Evolutionary conservation across 345 rosid species (phyloP).

Genomic region (Eutrema japonicum): DNA sequence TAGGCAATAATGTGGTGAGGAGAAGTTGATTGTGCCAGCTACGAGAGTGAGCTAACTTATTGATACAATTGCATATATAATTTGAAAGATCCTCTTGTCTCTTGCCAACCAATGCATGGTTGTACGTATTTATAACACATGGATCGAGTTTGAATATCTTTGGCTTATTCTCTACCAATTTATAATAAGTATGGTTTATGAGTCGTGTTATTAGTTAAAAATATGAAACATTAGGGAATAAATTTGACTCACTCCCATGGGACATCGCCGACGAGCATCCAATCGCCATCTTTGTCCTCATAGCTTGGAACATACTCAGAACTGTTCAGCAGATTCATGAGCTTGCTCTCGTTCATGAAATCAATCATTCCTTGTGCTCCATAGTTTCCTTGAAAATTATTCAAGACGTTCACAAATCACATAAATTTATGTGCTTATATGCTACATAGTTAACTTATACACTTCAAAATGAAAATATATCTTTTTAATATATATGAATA

Average conservation of each 20-base stretch:
- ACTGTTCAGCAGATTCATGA: conserved; percentile 87
- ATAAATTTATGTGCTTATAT: conserved; percentile 30
- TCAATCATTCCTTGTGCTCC: conserved; percentile 87
- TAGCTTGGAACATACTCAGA: conserved; percentile 94
- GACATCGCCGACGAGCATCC: conserved; percentile 99
- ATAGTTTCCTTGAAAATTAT: conserved; percentile 43
- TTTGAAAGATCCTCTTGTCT: conserved; percentile 37
- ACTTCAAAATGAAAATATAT: not conserved
- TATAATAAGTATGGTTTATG: conserved; percentile 27
- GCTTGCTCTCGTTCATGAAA: conserved; percentile 95
- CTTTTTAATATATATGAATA: not conserved
- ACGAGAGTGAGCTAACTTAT: not conserved
- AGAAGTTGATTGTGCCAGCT: conserved; percentile 43
- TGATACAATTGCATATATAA: conserved; percentile 28
- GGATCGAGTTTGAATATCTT: conserved; percentile 13
- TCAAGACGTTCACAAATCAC: conserved; percentile 29
- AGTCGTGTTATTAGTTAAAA: conserved; percentile 9
- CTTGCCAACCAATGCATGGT: conserved; percentile 46
- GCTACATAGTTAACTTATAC: not conserved
- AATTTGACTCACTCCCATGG: conserved; percentile 90
- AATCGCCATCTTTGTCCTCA: conserved; percentile 96
- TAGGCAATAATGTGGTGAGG: conserved; percentile 30
- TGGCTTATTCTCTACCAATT: conserved; percentile 41
- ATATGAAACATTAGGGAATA: conserved; percentile 18
- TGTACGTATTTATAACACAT: conserved; percentile 43